phyloP scores from a whole-genome alignment of 768 basidiomycete genomes.

The Amanita polypyramis region DNA sequence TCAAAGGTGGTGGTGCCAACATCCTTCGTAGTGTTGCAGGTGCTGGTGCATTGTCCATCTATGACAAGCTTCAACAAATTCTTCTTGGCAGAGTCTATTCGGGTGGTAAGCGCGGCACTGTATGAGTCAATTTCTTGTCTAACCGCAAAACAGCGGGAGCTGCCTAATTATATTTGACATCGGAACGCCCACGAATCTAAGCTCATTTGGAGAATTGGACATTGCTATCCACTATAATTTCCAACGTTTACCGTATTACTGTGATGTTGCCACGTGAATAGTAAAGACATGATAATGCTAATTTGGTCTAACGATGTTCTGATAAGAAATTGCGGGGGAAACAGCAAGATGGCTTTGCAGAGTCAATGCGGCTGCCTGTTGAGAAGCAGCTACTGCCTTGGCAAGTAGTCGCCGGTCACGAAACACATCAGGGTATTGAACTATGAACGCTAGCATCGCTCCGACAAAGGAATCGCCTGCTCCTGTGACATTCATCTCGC shows the following conservation, averaged over 20 bases:
- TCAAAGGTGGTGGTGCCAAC: constrained; percentile 79
- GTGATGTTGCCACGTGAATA: neutral
- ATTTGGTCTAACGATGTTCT: neutral
- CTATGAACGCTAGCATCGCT: constrained; percentile 61
- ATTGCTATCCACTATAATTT: no score
- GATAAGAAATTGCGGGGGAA: constrained; percentile 45
- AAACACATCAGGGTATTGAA: constrained; percentile 32
- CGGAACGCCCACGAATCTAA: neutral
- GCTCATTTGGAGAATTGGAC: no score
- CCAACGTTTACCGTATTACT: neutral
- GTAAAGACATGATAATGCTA: neutral
- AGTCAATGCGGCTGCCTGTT: constrained; percentile 53
- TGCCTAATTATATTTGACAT: neutral
- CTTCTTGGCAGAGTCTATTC: constrained; percentile 6
- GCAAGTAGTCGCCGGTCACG: constrained; percentile 34
- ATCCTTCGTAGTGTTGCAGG: constrained; percentile 80
- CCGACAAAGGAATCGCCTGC: constrained; percentile 91
- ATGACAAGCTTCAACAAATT: constrained; percentile 47
- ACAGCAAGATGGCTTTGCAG: constrained; percentile 51
- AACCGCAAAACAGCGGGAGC: neutral
- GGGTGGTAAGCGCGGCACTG: neutral
- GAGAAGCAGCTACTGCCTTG: constrained; percentile 40
- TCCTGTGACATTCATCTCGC: constrained; percentile 71
- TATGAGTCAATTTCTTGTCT: neutral
- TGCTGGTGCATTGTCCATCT: constrained; percentile 77